A percentile compares a stretch with the other conserved stretches of the same genome.
Conservation (phyloP, 202 grass and related monocot genomes). For the Panicum hallii region DNA sequence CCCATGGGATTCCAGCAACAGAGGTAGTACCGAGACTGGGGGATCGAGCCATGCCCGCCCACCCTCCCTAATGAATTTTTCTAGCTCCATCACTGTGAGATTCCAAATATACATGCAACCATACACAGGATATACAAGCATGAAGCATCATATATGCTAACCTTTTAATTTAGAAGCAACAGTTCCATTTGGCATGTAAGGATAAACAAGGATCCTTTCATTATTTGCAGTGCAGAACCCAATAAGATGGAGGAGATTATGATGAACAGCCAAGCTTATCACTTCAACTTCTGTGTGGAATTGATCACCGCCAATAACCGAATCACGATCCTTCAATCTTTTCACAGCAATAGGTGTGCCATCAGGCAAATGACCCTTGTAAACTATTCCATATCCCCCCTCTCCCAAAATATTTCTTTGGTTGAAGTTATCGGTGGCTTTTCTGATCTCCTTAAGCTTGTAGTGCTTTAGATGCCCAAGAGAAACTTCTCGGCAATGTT, state of each 20-base stretch:
- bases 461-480: constrained; percentile 78
- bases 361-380: constrained; percentile 66
- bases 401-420: constrained; percentile 82
- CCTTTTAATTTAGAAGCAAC: constrained; percentile 93
- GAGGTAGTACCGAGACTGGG: too few relatives aligned
- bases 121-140: not conserved
- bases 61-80: too few relatives aligned
- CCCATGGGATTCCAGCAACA: too few relatives aligned
- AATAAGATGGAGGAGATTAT: constrained; percentile 74
- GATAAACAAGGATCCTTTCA: constrained; percentile 83
- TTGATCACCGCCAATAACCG: constrained; percentile 61
- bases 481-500: constrained; percentile 46
- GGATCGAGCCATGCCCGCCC: too few relatives aligned
- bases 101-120: not conserved
- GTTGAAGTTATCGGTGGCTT: constrained; percentile 76
- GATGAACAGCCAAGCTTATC: constrained; percentile 82
- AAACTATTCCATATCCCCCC: constrained; percentile 89
- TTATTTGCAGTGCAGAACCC: constrained; percentile 71
- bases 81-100: not conserved
- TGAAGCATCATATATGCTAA: constrained; percentile 42
- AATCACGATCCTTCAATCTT: constrained; percentile 60
- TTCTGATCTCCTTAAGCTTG: constrained; percentile 66
- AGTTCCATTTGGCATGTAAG: constrained; percentile 86
- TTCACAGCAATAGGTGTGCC: constrained; percentile 73
- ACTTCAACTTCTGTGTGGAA: constrained; percentile 93